Percentiles rank a stretch among this genome's conserved stretches.
phyloP scores from a whole-genome alignment of 2,329 filamentous ascomycete species.

The Zasmidium angulare region DNA sequence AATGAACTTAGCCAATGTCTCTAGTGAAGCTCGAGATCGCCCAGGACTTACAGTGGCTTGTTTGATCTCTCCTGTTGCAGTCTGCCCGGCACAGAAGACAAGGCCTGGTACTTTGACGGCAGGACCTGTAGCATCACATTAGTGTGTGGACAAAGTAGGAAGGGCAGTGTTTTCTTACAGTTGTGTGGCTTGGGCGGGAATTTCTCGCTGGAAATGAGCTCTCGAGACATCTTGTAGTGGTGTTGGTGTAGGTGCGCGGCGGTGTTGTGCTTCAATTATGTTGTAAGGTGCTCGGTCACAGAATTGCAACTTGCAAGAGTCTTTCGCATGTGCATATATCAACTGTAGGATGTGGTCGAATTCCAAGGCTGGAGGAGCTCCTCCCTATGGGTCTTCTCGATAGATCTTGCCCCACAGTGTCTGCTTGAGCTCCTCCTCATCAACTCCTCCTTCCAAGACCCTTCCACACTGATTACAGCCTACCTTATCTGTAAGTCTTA shows the following conservation, averaged over 20 bases:
- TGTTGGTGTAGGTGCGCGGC: background rate
- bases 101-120: conserved; percentile 48
- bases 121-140: conserved; percentile 33
- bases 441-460: too few species aligned
- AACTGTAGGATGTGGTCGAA: background rate
- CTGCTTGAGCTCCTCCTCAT: too few species aligned
- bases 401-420: too few species aligned
- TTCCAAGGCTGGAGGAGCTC: background rate
- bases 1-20: background rate
- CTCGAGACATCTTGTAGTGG: conserved; percentile 44
- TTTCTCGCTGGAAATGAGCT: conserved; percentile 49
- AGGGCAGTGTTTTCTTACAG: conserved; percentile 30
- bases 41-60: conserved; percentile 41
- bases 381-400: background rate
- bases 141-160: background rate
- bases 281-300: background rate
- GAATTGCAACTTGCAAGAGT: background rate
- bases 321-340: background rate
- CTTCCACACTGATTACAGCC: too few species aligned
- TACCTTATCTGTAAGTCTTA: too few species aligned
- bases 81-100: conserved; percentile 50
- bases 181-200: conserved; percentile 51
- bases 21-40: background rate
- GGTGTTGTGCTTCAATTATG: too few species aligned
- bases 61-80: conserved; percentile 52